Base-by-base conservation (phyloP, 2,329 filamentous ascomycete genomes). In the Pleoardoris graminearum region DNA sequence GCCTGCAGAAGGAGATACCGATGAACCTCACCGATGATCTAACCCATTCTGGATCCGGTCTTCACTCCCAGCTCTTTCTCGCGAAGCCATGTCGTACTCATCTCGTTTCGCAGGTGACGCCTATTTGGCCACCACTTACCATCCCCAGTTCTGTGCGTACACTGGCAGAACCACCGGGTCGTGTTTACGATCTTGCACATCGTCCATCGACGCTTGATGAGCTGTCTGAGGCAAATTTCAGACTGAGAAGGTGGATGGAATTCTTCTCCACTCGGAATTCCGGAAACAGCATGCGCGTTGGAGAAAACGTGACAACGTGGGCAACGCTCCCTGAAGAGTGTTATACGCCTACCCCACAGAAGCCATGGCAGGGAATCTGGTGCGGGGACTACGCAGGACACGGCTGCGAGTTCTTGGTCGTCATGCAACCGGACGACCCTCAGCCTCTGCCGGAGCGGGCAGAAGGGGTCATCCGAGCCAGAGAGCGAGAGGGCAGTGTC, bases 361-460 rank as follows among this genome's bases (percentile, higher is more conserved):
- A 91, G 68, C 92, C 91, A 0, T 97, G 87, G 78, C 85, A 91
- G 57, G 93, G 93, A 0, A 90, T 99, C 25, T 97, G 90, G 89
- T 88, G 91, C 14, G 92, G 92, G 0, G 92, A 97, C 69, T 97
- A 96, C 66, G 88, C 85, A 22, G 85, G 84, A 0, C 92, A 97
- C 63, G 91, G 92, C 0, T 92, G 88, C 70, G 93, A 97, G 71
- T 96, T 97, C 50, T 68, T 97, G 4, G 78, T 95, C 11, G 77
- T 97, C 39, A 79, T 91, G 61, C 94, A 99, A 66, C 85, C 85
- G 0, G 85, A 88, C 45, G 70, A 78, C 33, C 67, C 69, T 0
- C 60, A 64, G 7, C 74, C 77, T 0, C 53, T 80, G 5, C 77
- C 78, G 0, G 61, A 68, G 45, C 56, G 58, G 8, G 72, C 71